phyloP scores from a whole-genome alignment of 1,139 yeast genomes.

The Saccharomyces hybrid region DNA sequence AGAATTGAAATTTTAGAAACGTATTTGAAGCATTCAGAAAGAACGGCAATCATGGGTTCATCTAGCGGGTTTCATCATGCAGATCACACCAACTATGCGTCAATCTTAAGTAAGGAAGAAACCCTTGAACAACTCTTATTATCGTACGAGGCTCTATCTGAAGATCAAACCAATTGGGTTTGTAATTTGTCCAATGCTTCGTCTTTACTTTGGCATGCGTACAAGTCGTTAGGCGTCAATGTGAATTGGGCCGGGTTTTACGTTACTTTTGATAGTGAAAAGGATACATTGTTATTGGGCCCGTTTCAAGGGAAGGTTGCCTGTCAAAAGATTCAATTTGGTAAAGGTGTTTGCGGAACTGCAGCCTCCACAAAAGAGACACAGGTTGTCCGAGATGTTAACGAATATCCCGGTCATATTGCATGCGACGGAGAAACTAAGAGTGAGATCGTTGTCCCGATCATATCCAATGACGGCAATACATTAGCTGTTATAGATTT shows the following conservation, averaged over 20 bases:
- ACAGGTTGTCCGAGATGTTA: constrained; percentile 71
- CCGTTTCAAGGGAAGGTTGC: constrained; percentile 98
- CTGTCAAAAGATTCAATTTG: constrained; percentile 71
- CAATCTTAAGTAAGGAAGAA: constrained; percentile 45
- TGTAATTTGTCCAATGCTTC: constrained; percentile 81
- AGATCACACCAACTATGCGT: constrained; percentile 47
- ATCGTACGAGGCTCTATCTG: constrained; percentile 58
- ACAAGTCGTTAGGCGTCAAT: constrained; percentile 46
- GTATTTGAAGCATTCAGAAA: not conserved
- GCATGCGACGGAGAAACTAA: constrained; percentile 95
- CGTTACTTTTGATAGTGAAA: constrained; percentile 33
- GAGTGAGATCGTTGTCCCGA: constrained; percentile 89
- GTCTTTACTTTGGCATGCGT: constrained; percentile 82
- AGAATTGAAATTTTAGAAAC: not conserved
- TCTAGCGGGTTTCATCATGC: constrained; percentile 44
- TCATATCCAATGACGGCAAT: constrained; percentile 38
- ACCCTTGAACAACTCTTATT: constrained; percentile 44
- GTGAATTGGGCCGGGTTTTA: constrained; percentile 97
- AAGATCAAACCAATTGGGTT: constrained; percentile 71
- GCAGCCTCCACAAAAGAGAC: constrained; percentile 57
- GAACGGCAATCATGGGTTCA: not conserved
- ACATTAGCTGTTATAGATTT: constrained; percentile 76
- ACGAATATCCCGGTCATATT: constrained; percentile 80
- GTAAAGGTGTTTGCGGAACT: constrained; percentile 86
- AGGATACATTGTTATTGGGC: constrained; percentile 56